phyloP scores from a whole-genome alignment of 768 basidiomycete species.

The Phaffia tasmanica region DNA sequence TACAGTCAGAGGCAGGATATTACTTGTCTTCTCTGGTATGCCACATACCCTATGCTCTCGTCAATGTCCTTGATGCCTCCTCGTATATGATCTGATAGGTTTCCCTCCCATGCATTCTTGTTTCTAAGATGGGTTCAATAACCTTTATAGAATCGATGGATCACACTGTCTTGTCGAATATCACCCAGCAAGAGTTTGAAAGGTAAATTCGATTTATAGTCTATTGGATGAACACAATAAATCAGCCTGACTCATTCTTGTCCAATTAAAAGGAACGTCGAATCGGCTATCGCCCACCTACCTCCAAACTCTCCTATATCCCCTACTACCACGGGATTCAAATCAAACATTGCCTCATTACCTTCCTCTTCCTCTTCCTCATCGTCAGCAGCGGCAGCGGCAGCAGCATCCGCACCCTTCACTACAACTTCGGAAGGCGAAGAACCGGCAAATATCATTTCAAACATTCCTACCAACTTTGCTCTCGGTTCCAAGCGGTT shows the following conservation, averaged over 20 bases:
- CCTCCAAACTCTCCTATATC: conserved; percentile 45
- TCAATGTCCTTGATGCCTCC: no score
- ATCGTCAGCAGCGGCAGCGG: conserved; percentile 26
- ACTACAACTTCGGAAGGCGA: conserved; percentile 47
- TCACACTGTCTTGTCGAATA: conserved; percentile 83
- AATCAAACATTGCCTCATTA: conserved; percentile 46
- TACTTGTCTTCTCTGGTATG: conserved; percentile 88
- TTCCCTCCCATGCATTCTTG: neutral
- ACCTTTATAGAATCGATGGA: conserved; percentile 99
- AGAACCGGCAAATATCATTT: conserved; percentile 72
- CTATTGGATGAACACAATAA: neutral
- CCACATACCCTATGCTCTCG: conserved; percentile 5
- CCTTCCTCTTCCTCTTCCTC: conserved; percentile 40
- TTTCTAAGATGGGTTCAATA: conserved; percentile 75
- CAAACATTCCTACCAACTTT: conserved; percentile 48
- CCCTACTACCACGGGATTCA: conserved; percentile 61
- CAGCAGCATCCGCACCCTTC: conserved; percentile 32
- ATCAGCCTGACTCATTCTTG: neutral
- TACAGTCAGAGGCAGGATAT: conserved; percentile 93
- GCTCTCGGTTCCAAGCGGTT: conserved; percentile 56
- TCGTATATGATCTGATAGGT: neutral
- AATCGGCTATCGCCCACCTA: conserved; percentile 63
- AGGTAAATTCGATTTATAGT: conserved; percentile 40
- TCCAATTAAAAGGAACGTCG: conserved; percentile 45
- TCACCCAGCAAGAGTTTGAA: conserved; percentile 88